A percentile compares a stretch with the other conserved stretches of the same genome.
Evolutionary conservation across 164 flowering plant species (phyloP).

Genomic region (Magnolia kwangsiensis): DNA sequence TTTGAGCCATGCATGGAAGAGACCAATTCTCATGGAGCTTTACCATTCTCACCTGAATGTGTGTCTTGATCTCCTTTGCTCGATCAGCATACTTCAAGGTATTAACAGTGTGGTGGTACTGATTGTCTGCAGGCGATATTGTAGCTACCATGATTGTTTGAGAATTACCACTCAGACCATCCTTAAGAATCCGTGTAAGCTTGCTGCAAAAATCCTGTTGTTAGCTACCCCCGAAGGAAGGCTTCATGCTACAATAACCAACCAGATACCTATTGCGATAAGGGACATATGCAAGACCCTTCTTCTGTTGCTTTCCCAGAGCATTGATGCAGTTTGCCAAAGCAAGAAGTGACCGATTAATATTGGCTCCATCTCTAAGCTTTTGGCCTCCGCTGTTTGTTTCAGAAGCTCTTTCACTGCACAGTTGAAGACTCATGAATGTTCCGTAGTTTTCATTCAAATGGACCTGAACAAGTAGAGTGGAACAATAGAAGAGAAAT

Average conservation of each 20-base stretch:
- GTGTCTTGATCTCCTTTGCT: constrained; percentile 91
- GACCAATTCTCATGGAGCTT: background rate
- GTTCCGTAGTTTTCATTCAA: background rate
- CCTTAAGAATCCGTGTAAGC: constrained; percentile 88
- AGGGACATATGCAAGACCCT: constrained; percentile 96
- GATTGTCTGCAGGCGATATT: constrained; percentile 72
- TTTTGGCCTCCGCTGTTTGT: constrained; percentile 87
- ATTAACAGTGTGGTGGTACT: constrained; percentile 86
- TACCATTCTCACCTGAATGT: constrained; percentile 53
- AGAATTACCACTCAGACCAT: constrained; percentile 93
- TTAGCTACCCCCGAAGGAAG: constrained; percentile 21
- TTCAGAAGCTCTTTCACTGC: constrained; percentile 92
- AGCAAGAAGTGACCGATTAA: constrained; percentile 90
- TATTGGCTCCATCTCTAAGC: constrained; percentile 91
- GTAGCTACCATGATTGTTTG: constrained; percentile 89
- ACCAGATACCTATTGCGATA: constrained; percentile 75
- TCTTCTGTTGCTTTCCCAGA: constrained; percentile 84
- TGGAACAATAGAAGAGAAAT: constrained; percentile 5
- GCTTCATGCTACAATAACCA: background rate
- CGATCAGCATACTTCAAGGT: constrained; percentile 91
- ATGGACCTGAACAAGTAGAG: constrained; percentile 1
- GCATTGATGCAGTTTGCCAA: constrained; percentile 95
- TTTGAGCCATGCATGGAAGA: background rate
- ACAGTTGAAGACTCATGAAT: constrained; percentile 12
- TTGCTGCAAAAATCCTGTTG: constrained; percentile 49